phyloP scores from a whole-genome alignment of 129 eudicot genomes.

The Smallanthus sonchifolius region DNA sequence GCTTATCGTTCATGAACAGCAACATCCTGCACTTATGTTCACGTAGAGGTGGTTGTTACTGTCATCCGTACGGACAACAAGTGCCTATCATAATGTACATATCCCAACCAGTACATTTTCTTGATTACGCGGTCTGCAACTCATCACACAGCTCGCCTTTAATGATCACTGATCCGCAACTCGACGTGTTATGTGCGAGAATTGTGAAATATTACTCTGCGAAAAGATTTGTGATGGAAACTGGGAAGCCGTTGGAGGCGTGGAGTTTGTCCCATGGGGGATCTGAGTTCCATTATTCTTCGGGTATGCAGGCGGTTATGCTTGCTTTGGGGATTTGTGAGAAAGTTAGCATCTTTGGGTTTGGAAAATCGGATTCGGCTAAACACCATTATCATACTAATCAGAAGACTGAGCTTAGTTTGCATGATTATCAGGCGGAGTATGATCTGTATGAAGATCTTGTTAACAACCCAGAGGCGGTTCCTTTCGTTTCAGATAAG shows the following conservation, averaged over 20 bases:
- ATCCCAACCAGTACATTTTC: constrained; percentile 82
- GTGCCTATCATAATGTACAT: constrained; percentile 80
- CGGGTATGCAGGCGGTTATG: constrained; percentile 96
- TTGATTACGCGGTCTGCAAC: constrained; percentile 69
- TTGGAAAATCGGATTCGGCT: constrained; percentile 62
- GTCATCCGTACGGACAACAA: constrained; percentile 73
- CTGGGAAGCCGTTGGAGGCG: constrained; percentile 42
- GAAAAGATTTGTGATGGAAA: constrained; percentile 44
- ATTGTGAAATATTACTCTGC: constrained; percentile 79
- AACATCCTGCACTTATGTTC: constrained; percentile 82
- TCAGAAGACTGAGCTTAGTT: constrained; percentile 68
- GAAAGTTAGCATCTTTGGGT: constrained; percentile 69
- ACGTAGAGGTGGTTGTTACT: constrained; percentile 70
- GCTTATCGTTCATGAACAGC: constrained; percentile 79
- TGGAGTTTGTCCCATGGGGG: constrained; percentile 72
- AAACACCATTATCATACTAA: constrained; percentile 91
- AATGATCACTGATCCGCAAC: constrained; percentile 67
- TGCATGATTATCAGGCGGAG: constrained; percentile 90
- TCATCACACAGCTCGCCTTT: constrained; percentile 54
- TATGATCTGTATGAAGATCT: constrained; percentile 76
- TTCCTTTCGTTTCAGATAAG: constrained; percentile 76
- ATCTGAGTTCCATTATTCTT: constrained; percentile 73
- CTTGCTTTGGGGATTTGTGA: constrained; percentile 74
- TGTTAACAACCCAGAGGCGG: constrained; percentile 42
- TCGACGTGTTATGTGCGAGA: constrained; percentile 63